phyloP scores from a whole-genome alignment of 345 rosid species.

The Hibiscus syriacus region DNA sequence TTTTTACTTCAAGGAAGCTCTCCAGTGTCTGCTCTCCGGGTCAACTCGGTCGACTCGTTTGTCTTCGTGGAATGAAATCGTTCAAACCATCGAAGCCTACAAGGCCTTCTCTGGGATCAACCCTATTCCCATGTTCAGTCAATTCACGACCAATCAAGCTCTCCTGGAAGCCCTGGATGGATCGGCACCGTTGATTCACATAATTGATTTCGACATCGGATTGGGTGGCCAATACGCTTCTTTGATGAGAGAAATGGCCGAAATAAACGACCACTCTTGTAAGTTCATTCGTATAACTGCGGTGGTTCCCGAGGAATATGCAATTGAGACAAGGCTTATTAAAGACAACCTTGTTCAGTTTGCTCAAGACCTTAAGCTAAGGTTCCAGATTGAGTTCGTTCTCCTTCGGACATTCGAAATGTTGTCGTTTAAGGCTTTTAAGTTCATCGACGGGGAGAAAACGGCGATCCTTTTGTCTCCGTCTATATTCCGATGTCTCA shows the following conservation, averaged over 20 bases:
- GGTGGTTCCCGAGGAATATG: constrained; percentile 65
- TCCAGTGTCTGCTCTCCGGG: constrained; percentile 46
- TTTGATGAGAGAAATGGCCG: constrained; percentile 68
- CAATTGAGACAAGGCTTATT: constrained; percentile 55
- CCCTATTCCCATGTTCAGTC: constrained; percentile 87
- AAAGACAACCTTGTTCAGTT: constrained; percentile 70
- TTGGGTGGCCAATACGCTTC: constrained; percentile 92
- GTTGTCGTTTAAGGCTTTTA: constrained; percentile 63
- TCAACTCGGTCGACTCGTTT: constrained; percentile 31
- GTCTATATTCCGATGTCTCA: constrained; percentile 47
- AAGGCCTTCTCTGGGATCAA: constrained; percentile 67
- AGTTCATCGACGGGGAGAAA: constrained; percentile 63
- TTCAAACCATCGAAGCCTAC: constrained; percentile 62
- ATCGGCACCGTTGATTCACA: constrained; percentile 51
- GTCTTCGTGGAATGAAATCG: constrained; percentile 61
- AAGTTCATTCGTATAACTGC: constrained; percentile 65
- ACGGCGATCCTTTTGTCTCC: constrained; percentile 59
- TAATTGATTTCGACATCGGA: constrained; percentile 89
- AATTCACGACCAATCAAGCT: constrained; percentile 84
- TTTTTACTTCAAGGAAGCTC: constrained; percentile 85
- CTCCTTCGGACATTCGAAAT: constrained; percentile 61
- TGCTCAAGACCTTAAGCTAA: constrained; percentile 69
- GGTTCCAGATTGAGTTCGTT: constrained; percentile 72
- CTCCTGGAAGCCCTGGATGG: constrained; percentile 65
- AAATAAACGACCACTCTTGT: constrained; percentile 24